Conservation (phyloP, 257 asterid species). For the Solanum boliviense region DNA sequence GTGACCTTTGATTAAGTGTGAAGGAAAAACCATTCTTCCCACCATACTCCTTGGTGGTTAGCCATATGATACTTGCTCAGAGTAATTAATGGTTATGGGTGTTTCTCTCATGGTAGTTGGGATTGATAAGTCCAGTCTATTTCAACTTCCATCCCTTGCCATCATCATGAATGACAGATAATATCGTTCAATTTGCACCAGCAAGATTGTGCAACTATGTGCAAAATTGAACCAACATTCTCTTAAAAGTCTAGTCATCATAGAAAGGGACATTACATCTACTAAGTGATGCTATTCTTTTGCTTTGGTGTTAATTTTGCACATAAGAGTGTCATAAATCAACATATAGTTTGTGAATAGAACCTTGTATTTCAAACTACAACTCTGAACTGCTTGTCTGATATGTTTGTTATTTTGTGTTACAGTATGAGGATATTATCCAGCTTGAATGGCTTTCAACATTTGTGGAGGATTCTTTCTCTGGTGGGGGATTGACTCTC, state of each 20-base stretch:
- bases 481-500: constrained; percentile 45
- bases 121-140: neutral
- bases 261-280: neutral
- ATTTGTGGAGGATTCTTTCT: constrained; percentile 72
- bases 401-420: neutral
- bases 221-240: neutral
- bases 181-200: neutral
- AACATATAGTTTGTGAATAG: neutral
- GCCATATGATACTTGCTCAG: neutral
- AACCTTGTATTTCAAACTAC: neutral
- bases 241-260: neutral
- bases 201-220: neutral
- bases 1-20: neutral
- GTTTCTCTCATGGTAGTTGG: neutral
- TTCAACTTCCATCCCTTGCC: neutral
- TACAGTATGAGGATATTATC: constrained; percentile 69
- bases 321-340: neutral
- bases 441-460: constrained; percentile 64
- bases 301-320: neutral
- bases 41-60: neutral
- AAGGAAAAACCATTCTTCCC: neutral
- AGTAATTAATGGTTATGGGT: neutral
- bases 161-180: neutral
- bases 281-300: neutral
- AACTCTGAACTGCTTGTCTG: neutral